Evolutionary conservation across 805 yeast genomes (phyloP).

Genomic region (Saccharomycopsis selenospora): DNA sequence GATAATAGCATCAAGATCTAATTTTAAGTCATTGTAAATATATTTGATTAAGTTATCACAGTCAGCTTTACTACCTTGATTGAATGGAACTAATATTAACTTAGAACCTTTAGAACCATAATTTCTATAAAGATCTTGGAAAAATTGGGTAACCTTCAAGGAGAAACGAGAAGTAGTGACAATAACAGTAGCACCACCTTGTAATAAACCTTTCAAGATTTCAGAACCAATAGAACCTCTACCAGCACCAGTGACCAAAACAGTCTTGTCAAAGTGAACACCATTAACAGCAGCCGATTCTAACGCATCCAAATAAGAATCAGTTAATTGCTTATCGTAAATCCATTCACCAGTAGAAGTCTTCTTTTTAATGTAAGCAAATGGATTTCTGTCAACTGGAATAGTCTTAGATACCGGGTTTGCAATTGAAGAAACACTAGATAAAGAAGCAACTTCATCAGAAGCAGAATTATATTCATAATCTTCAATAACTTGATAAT

Average conservation of each 20-base stretch:
- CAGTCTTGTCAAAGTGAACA: constrained; percentile 81
- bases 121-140: constrained; percentile 87
- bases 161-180: constrained; percentile 96
- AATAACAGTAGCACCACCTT: constrained; percentile 97
- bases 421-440: constrained; percentile 58
- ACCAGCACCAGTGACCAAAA: constrained; percentile 96
- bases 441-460: constrained; percentile 81
- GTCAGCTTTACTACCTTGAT: constrained; percentile 95
- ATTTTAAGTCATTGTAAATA: constrained; percentile 75
- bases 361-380: constrained; percentile 85
- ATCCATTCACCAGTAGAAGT: constrained; percentile 67
- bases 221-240: constrained; percentile 98
- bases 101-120: constrained; percentile 90
- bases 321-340: constrained; percentile 72
- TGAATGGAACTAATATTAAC: constrained; percentile 94
- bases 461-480: constrained; percentile 46
- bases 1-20: constrained; percentile 87
- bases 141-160: constrained; percentile 89
- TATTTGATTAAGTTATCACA: constrained; percentile 77
- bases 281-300: constrained; percentile 95
- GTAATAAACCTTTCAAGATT: constrained; percentile 83
- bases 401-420: constrained; percentile 69
- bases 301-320: constrained; percentile 77
- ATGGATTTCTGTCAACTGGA: constrained; percentile 84
- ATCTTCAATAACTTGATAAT: constrained; percentile 37